These are phyloP conservation scores for Trebouxia sp. DNA, from an alignment of 139 green algal genomes.

Conservation along the genomic window DNA sequence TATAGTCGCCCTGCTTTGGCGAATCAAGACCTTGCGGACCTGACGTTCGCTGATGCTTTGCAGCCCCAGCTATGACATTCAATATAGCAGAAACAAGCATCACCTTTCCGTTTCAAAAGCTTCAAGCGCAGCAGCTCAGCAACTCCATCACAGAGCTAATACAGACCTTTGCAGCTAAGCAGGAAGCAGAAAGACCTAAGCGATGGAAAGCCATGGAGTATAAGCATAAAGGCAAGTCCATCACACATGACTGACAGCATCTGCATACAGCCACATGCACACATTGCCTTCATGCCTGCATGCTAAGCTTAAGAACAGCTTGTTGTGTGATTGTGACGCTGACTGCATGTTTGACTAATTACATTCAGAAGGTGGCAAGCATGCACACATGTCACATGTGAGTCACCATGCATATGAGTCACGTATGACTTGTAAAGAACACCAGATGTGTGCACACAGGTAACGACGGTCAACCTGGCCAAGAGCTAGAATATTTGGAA, in stretches of 20 bases:
- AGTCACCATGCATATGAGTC: constrained; percentile 4
- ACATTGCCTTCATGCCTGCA: no score
- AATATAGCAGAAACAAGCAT: constrained; percentile 64
- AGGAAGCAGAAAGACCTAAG: constrained; percentile 62
- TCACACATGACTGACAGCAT: background rate
- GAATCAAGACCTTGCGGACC: no score
- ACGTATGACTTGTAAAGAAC: no score
- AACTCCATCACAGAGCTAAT: constrained; percentile 54
- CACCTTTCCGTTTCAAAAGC: constrained; percentile 46
- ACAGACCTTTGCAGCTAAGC: constrained; percentile 73
- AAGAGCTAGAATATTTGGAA: constrained; percentile 51
- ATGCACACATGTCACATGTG: background rate
- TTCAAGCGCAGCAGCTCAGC: constrained; percentile 48
- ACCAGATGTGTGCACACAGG: no score
- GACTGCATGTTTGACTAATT: no score
- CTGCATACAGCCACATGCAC: no score
- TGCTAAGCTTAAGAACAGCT: no score
- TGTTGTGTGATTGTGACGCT: no score
- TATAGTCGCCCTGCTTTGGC: no score
- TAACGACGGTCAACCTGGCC: no score
- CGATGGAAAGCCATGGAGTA: constrained; percentile 66
- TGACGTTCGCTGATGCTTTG: background rate
- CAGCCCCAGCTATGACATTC: constrained; percentile 31
- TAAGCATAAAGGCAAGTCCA: constrained; percentile 30
- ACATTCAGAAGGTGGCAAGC: background rate